These are phyloP conservation scores for Pyricularia sp. DNA, from an alignment of 2,329 filamentous ascomycete genomes.

Conservation along the genomic window DNA sequence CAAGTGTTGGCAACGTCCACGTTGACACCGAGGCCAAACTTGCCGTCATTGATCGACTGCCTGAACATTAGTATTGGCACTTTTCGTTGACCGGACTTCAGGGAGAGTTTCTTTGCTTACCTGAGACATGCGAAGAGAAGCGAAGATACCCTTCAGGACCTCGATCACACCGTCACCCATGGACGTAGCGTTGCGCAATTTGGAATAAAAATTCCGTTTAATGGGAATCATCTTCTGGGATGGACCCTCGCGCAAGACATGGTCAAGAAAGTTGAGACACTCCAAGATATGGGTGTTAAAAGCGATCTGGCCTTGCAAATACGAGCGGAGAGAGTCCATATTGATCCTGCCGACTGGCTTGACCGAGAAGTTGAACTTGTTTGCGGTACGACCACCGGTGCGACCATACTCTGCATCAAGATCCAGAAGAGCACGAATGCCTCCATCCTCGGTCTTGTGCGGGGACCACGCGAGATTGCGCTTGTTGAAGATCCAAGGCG, in stretches of 20 bases:
- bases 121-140: constrained; percentile 66
- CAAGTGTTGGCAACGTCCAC: constrained; percentile 84
- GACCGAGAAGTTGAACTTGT: constrained; percentile 48
- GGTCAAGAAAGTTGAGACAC: constrained; percentile 78
- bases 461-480: constrained; percentile 73
- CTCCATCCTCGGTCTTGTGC: constrained; percentile 22
- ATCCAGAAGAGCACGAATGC: constrained; percentile 49
- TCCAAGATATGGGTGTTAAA: constrained; percentile 61
- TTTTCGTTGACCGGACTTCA: constrained; percentile 11
- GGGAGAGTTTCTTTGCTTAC: constrained; percentile 17
- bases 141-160: constrained; percentile 64
- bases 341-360: constrained; percentile 54
- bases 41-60: constrained; percentile 24
- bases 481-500: constrained; percentile 63
- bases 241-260: constrained; percentile 71
- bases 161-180: constrained; percentile 3
- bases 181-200: constrained; percentile 29
- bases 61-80: constrained; percentile 13
- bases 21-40: constrained; percentile 63
- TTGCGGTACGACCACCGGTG: constrained; percentile 16
- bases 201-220: constrained; percentile 71
- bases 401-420: constrained; percentile 50
- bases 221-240: constrained; percentile 54
- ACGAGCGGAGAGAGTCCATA: constrained; percentile 51
- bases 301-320: constrained; percentile 44